Evolutionary conservation across 176 grass and related monocot genomes (phyloP).

Genomic region (Areca catechu): DNA sequence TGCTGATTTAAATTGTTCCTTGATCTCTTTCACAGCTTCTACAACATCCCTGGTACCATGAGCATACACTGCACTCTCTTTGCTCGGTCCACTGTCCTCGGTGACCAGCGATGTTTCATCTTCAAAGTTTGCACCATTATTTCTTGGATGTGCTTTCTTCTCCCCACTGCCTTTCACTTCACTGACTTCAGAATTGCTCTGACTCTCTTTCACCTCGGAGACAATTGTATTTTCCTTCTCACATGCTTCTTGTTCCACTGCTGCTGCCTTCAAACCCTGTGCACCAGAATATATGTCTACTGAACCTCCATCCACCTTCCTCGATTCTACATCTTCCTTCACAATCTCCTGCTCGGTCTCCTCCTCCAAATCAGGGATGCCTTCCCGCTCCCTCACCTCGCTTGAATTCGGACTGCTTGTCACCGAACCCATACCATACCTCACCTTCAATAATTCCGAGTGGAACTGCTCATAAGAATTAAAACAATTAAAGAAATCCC

Average conservation of each 20-base stretch:
- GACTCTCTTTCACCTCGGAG: too few species aligned
- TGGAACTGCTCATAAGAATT: slow-evolving; percentile 49
- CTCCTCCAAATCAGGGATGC: slow-evolving; percentile 87
- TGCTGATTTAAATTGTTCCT: slow-evolving; percentile 61
- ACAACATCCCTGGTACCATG: slow-evolving; percentile 47
- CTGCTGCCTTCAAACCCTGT: background rate
- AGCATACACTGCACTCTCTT: slow-evolving; percentile 10
- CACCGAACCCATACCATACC: slow-evolving; percentile 22
- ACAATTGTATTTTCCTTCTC: too few species aligned
- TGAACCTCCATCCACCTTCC: slow-evolving; percentile 22
- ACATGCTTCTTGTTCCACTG: too few species aligned
- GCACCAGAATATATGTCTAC: slow-evolving; percentile 5
- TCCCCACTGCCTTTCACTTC: slow-evolving; percentile 23
- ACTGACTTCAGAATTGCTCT: background rate
- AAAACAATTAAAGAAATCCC: slow-evolving; percentile 86
- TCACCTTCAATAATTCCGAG: slow-evolving; percentile 15
- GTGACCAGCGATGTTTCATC: slow-evolving; percentile 31
- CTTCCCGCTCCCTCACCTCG: slow-evolving; percentile 81
- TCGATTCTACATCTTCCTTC: slow-evolving; percentile 35
- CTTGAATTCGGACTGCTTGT: slow-evolving; percentile 76
- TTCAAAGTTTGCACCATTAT: slow-evolving; percentile 31
- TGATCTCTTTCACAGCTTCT: slow-evolving; percentile 67
- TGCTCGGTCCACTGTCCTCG: slow-evolving; percentile 15
- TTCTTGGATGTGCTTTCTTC: slow-evolving; percentile 2
- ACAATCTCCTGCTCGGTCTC: slow-evolving; percentile 71